These are phyloP conservation scores for Oryza longistaminata DNA, from an alignment of 176 grass and related monocot species.

Conservation along the genomic window DNA sequence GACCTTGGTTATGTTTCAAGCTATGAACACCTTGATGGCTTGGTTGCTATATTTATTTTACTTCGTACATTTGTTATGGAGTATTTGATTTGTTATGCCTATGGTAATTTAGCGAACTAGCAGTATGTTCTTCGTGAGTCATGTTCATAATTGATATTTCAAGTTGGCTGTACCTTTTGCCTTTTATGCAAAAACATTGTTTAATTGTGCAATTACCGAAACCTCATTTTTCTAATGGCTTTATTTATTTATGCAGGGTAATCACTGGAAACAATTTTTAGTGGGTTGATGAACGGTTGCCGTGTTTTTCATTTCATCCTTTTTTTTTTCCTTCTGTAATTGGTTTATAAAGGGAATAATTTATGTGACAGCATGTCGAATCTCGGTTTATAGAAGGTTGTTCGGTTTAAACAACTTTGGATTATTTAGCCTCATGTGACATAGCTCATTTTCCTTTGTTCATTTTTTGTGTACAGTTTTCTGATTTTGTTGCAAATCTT, in stretches of 20 bases:
- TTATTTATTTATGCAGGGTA: conserved; percentile 39
- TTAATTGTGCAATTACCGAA: conserved; percentile 1
- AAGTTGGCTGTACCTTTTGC: neutral
- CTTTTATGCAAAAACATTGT: neutral
- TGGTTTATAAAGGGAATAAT: conserved; percentile 71
- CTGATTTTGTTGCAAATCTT: neutral
- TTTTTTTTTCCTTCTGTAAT: conserved; percentile 47
- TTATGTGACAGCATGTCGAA: conserved; percentile 55
- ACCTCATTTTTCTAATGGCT: conserved; percentile 14
- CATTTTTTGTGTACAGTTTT: conserved; percentile 22
- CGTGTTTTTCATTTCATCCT: conserved; percentile 48
- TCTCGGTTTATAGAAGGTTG: conserved; percentile 64
- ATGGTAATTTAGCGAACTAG: conserved; percentile 1
- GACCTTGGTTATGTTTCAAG: neutral
- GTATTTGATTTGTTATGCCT: neutral
- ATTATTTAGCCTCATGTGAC: conserved; percentile 22
- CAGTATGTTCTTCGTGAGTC: neutral
- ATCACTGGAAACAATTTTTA: conserved; percentile 48
- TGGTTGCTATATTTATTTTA: conserved; percentile 7
- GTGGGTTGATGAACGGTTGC: conserved; percentile 48
- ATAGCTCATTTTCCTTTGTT: conserved; percentile 15
- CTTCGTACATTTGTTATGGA: neutral
- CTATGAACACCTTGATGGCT: neutral
- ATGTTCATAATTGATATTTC: neutral
- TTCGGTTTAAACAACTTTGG: conserved; percentile 46